Conservation (phyloP, 2,329 filamentous ascomycete genomes). For the Gnomoniopsis smithogilvyi region DNA sequence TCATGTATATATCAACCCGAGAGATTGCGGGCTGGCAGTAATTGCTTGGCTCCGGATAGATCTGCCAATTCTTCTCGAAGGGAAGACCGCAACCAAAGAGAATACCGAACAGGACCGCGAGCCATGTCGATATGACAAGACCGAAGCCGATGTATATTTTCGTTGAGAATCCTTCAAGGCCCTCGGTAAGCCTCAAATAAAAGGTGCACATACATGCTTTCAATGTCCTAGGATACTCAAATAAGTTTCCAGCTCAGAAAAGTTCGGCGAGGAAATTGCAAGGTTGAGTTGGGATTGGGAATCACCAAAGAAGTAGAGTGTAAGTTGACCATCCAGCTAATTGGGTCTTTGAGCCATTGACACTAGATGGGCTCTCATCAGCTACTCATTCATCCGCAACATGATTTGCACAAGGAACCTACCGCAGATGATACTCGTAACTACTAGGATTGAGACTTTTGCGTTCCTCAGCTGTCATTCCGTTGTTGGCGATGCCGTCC, state of each 20-base stretch:
- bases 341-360: conserved; percentile 33
- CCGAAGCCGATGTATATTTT: conserved; percentile 32
- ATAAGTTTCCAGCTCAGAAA: background rate
- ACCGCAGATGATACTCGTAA: conserved; percentile 28
- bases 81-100: conserved; percentile 32
- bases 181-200: conserved; percentile 18
- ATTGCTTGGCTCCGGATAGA: conserved; percentile 38
- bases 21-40: conserved; percentile 38
- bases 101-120: conserved; percentile 30
- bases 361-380: conserved; percentile 18
- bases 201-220: background rate
- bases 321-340: conserved; percentile 28
- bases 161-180: conserved; percentile 23
- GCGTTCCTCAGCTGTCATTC: conserved; percentile 29
- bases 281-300: background rate
- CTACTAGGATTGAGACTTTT: conserved; percentile 23
- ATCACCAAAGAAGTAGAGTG: conserved; percentile 25
- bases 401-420: background rate
- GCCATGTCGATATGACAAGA: conserved; percentile 30
- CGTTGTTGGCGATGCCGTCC: conserved; percentile 31
- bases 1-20: conserved; percentile 34
- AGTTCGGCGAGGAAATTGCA: background rate
- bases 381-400: background rate
- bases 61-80: conserved; percentile 38
- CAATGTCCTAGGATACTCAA: background rate